Evolutionary conservation across 495 filamentous ascomycete genomes (phyloP).

Genomic region (Extremus antarcticus): DNA sequence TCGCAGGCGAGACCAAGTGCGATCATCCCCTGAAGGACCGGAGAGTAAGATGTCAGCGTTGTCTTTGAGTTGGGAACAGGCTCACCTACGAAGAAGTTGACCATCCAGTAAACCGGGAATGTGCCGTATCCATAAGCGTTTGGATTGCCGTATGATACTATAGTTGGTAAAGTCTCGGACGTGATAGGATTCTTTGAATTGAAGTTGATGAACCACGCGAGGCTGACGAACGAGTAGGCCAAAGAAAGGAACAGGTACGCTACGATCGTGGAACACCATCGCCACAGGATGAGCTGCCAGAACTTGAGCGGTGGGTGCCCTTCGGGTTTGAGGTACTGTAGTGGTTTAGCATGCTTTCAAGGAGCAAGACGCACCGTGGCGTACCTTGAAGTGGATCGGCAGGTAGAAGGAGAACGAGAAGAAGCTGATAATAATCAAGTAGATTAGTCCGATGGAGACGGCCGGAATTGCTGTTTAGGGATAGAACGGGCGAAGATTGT

Average conservation of each 20-base stretch:
- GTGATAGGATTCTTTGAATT: conserved; percentile 12
- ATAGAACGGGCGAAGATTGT: conserved; percentile 53
- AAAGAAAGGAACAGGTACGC: conserved; percentile 60
- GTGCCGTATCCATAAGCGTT: conserved; percentile 48
- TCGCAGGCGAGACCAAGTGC: conserved; percentile 59
- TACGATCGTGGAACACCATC: conserved; percentile 45
- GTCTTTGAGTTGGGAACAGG: no score
- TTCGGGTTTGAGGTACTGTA: conserved; percentile 37
- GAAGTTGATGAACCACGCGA: conserved; percentile 53
- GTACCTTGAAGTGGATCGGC: conserved; percentile 46
- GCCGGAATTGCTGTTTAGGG: conserved; percentile 47
- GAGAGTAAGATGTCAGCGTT: no score
- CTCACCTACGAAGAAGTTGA: conserved; percentile 53
- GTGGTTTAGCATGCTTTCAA: not conserved
- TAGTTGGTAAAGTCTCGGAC: conserved; percentile 34
- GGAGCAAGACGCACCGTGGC: not conserved
- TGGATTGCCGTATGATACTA: conserved; percentile 35
- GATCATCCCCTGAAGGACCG: conserved; percentile 59
- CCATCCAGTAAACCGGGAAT: conserved; percentile 65
- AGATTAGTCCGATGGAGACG: conserved; percentile 57
- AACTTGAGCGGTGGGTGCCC: conserved; percentile 50
- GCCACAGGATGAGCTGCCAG: conserved; percentile 51
- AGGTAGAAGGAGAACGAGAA: conserved; percentile 63
- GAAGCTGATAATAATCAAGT: conserved; percentile 63
- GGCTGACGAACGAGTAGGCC: conserved; percentile 53